Conservation (phyloP, 257 asterid species). For the Fraxinus excelsior region DNA sequence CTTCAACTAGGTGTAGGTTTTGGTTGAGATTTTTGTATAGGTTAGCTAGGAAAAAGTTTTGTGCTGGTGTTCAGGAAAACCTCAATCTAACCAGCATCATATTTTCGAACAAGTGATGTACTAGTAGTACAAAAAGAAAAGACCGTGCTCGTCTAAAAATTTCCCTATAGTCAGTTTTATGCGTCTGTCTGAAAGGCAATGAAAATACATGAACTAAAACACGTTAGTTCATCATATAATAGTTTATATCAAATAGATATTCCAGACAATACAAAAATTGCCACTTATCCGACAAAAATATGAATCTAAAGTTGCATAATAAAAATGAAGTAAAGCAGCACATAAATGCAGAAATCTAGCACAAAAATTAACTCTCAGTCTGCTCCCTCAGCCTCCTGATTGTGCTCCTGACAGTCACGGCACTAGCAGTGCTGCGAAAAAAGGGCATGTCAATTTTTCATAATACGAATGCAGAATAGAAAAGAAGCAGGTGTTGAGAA, state of each 20-base stretch:
- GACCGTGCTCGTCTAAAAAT: not conserved
- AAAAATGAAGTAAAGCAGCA: constrained; percentile 17
- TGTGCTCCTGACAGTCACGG: constrained; percentile 72
- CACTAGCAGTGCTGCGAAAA: constrained; percentile 61
- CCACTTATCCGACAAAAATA: not conserved
- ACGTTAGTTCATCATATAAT: not conserved
- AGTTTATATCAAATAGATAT: not conserved
- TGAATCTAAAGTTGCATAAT: constrained; percentile 10
- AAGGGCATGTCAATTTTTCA: not conserved
- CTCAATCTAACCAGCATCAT: too few species aligned
- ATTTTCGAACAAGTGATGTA: too few species aligned
- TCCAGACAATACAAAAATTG: not conserved
- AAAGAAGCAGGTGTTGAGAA: not conserved
- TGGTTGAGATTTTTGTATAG: too few species aligned
- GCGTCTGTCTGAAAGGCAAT: not conserved
- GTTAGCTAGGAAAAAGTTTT: too few species aligned
- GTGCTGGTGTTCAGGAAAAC: too few species aligned
- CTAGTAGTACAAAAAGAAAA: too few species aligned
- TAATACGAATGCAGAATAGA: not conserved
- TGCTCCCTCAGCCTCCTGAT: constrained; percentile 72
- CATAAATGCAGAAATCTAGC: constrained; percentile 10
- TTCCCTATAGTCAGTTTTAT: not conserved
- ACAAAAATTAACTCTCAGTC: constrained; percentile 48
- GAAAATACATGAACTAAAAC: not conserved
- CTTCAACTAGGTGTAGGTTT: too few species aligned